Base-by-base conservation (phyloP, 805 yeast genomes). In the Ogataea salicorniae region DNA sequence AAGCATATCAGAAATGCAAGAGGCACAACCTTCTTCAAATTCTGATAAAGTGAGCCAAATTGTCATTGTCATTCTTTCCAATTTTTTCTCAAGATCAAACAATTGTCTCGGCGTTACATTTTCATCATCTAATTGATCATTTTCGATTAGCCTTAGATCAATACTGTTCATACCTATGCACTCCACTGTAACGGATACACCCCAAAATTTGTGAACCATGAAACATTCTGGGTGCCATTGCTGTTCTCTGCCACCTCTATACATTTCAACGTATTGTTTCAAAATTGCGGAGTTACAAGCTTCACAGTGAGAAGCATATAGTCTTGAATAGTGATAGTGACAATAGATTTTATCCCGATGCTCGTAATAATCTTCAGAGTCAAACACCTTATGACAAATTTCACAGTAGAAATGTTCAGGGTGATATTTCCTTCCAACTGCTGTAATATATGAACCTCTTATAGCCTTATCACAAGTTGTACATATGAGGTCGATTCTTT, bases 141-240 rank as follows among this genome's bases (percentile, higher is more conserved):
- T 31, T 26, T 43, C 29, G 9, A 43, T 39, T 15, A 46, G 33
- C 39, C 41, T 51, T 16, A 52, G 34, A 33, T 50, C 48, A n/a
- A 56, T 43, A 34, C 55, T 53, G 4, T 67, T 64, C 20, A 73
- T 67, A 36, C 72, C 91, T 26, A 84, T 75, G 8, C 78, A 70
- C 43, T 77, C 83, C 0, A 85, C 75, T 1, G 84, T 76, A 20
- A 94, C 72, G 48, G 83, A 77, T 18, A 91, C 95, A 62, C 89
- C 90, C 99, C 99, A 94, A 60, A 89, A 91, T 66, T 91, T 91
- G 71, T 87, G 91, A 42, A 94, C 95, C 90, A 95, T 95, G 63
- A 90, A 94, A 71, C 99, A 94, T 64, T 95, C 98, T 1, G 97
- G 98, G 67, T 94, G 99, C 99, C 99, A 94, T 63, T 89, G 95